These are phyloP conservation scores for Aspergillus leporis DNA, from an alignment of 495 filamentous ascomycete species.

Conservation along the genomic window DNA sequence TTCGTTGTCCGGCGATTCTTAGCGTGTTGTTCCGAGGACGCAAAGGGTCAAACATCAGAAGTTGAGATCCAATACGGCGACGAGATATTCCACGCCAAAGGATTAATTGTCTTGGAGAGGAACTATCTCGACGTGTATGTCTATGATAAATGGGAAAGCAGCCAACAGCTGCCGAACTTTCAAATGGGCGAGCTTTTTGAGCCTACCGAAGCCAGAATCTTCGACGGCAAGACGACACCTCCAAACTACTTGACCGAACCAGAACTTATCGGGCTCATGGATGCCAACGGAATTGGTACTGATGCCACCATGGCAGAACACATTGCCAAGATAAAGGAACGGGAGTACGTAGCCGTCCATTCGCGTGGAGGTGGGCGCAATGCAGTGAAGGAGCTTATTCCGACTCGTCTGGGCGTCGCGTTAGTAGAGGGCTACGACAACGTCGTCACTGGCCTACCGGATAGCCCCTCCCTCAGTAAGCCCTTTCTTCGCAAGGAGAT, in stretches of 20 bases:
- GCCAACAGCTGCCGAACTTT: constrained; percentile 77
- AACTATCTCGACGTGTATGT: constrained; percentile 96
- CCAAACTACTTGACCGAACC: constrained; percentile 92
- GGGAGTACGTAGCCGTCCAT: constrained; percentile 74
- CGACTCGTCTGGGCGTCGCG: constrained; percentile 85
- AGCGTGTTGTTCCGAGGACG: constrained; percentile 94
- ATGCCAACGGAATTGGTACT: constrained; percentile 96
- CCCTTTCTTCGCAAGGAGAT: constrained; percentile 98
- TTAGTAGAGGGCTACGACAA: constrained; percentile 91
- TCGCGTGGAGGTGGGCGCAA: constrained; percentile 53
- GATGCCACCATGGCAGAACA: constrained; percentile 99
- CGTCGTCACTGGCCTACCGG: constrained; percentile 64
- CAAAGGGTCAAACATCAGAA: constrained; percentile 78
- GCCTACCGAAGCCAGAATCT: constrained; percentile 85
- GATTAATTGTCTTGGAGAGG: constrained; percentile 79
- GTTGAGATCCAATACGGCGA: constrained; percentile 84
- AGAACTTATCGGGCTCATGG: constrained; percentile 97
- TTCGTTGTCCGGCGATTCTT: constrained; percentile 93
- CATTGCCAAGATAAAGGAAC: constrained; percentile 89
- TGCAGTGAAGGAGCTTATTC: constrained; percentile 82
- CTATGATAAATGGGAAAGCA: constrained; percentile 94
- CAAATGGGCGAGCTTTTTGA: constrained; percentile 75
- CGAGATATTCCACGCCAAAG: constrained; percentile 76
- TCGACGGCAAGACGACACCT: constrained; percentile 80
- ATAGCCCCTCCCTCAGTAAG: constrained; percentile 85